Conservation (phyloP, 441 rosid genomes). For the Eutrema salsugineum region DNA sequence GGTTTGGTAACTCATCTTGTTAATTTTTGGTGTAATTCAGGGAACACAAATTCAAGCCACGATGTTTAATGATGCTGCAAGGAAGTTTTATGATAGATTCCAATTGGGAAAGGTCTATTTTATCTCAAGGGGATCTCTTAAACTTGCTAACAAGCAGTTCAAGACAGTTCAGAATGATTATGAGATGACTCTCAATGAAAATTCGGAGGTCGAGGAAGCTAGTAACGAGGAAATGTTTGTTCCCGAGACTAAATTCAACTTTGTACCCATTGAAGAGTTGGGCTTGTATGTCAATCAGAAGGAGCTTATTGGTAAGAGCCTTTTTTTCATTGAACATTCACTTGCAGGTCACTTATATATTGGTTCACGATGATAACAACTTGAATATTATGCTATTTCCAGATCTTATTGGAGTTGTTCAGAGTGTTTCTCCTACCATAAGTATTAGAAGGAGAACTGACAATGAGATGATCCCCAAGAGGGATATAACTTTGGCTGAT, state of each 20-base stretch:
- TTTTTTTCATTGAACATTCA: neutral
- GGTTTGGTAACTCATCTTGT: neutral
- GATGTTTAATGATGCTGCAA: conserved; percentile 94
- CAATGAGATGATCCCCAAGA: conserved; percentile 77
- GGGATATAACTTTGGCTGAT: conserved; percentile 84
- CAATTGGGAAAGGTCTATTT: conserved; percentile 83
- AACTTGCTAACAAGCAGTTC: conserved; percentile 82
- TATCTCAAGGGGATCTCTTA: conserved; percentile 78
- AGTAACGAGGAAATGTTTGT: conserved; percentile 57
- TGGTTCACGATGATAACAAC: neutral
- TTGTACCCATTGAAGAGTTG: conserved; percentile 76
- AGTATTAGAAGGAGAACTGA: conserved; percentile 79
- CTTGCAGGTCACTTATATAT: neutral
- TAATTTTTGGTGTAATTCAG: conserved; percentile 28
- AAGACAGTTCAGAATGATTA: conserved; percentile 88
- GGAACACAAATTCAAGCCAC: conserved; percentile 97
- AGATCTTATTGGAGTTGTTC: conserved; percentile 91
- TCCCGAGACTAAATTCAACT: conserved; percentile 74
- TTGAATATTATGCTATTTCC: neutral
- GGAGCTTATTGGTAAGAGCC: conserved; percentile 69
- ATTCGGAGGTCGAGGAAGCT: conserved; percentile 84
- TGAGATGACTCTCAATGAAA: conserved; percentile 87
- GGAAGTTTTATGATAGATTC: conserved; percentile 71
- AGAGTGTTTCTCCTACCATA: conserved; percentile 72
- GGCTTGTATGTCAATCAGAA: conserved; percentile 67